phyloP scores from a whole-genome alignment of 2,329 filamentous ascomycete genomes.

The Bipolaris victoriae region DNA sequence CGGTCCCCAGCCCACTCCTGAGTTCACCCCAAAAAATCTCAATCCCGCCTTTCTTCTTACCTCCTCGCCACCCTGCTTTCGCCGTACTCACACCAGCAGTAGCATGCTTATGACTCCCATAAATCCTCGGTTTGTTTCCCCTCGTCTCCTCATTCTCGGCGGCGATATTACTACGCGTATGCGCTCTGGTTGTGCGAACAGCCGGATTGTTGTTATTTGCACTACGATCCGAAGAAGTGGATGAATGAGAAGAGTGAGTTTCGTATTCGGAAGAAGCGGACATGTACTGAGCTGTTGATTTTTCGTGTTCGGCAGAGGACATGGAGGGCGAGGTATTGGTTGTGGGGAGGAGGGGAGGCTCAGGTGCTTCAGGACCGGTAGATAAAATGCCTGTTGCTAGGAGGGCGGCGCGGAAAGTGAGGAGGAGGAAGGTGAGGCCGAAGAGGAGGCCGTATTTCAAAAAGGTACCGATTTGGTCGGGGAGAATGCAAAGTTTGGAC shows the following conservation, averaged over 20 bases:
- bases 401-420: conserved; percentile 55
- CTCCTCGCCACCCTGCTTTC: conserved; percentile 42
- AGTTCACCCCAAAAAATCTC: conserved; percentile 65
- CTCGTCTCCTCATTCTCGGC: background rate
- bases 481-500: conserved; percentile 87
- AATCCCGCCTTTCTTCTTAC: conserved; percentile 49
- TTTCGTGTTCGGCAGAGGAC: conserved; percentile 29
- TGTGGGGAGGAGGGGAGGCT: conserved; percentile 40
- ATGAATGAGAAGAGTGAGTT: conserved; percentile 42
- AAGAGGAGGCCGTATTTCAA: conserved; percentile 75
- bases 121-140: background rate
- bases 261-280: background rate
- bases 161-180: conserved; percentile 49
- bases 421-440: conserved; percentile 56
- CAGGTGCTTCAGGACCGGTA: background rate
- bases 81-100: conserved; percentile 27
- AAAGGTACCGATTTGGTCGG: conserved; percentile 85
- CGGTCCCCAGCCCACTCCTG: conserved; percentile 65
- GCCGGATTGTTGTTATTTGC: conserved; percentile 22
- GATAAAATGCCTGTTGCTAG: conserved; percentile 35
- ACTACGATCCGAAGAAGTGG: conserved; percentile 31
- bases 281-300: background rate
- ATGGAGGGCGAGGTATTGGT: conserved; percentile 20
- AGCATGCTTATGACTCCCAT: background rate
- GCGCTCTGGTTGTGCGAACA: conserved; percentile 38